A percentile compares a stretch with the other conserved stretches of the same genome.
Evolutionary conservation across 805 yeast species (phyloP).

Genomic region (Yueomyces sinensis): DNA sequence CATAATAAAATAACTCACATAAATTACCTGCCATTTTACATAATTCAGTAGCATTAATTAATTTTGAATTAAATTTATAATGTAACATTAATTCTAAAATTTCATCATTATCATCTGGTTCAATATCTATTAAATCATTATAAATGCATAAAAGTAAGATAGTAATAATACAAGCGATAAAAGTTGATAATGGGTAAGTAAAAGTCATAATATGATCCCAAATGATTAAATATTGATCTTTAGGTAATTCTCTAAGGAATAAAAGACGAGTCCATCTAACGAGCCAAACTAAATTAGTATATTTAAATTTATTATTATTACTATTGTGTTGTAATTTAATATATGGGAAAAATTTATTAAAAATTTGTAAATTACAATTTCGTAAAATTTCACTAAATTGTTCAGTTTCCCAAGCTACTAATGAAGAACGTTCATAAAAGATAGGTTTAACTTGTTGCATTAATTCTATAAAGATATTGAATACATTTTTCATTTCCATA

Average conservation of each 20-base stretch:
- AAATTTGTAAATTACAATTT: slow-evolving; percentile 9
- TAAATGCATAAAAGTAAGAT: slow-evolving; percentile 11
- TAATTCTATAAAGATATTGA: slow-evolving; percentile 14
- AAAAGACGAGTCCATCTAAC: slow-evolving; percentile 22
- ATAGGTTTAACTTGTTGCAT: slow-evolving; percentile 15
- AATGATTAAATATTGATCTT: slow-evolving; percentile 10
- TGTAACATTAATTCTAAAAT: slow-evolving; percentile 17
- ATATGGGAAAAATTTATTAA: slow-evolving; percentile 1
- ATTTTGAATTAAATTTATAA: slow-evolving; percentile 5
- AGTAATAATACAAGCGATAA: slow-evolving; percentile 14
- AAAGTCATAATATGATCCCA: slow-evolving; percentile 23
- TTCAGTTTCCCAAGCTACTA: slow-evolving; percentile 16
- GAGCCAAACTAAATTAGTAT: slow-evolving; percentile 20
- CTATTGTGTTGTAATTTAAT: slow-evolving; percentile 1
- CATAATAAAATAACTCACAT: slow-evolving; percentile 14
- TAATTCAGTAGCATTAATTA: slow-evolving; percentile 12
- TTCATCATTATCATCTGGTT: slow-evolving; percentile 16
- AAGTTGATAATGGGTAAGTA: slow-evolving; percentile 11
- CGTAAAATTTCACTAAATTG: slow-evolving; percentile 12
- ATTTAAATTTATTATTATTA: slow-evolving; percentile 3
- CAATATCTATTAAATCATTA: slow-evolving; percentile 7
- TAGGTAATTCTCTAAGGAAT: slow-evolving; percentile 19
- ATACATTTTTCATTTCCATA: slow-evolving; percentile 5
- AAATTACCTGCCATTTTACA: slow-evolving; percentile 17
- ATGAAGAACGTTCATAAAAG: slow-evolving; percentile 15